Evolutionary conservation across 2,329 filamentous ascomycete species (phyloP), one percentile per base, ranked within the genome.

Genomic region (Kalaharituber pfeilii): DNA sequence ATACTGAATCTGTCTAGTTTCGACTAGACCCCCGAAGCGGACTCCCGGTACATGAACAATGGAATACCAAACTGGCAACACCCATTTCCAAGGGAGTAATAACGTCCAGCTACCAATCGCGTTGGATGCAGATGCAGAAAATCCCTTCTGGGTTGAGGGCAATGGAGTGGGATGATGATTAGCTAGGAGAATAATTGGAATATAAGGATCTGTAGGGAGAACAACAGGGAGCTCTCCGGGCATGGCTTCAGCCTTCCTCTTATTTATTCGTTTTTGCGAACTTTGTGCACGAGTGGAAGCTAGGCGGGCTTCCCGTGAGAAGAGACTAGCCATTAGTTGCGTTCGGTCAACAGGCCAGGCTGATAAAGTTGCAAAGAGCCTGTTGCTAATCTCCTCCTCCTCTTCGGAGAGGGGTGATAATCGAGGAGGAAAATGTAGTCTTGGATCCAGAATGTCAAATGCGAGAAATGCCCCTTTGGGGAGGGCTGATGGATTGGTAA

Each of bases 71-170:
- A 95, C 73, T 0, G 86, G 79, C 30, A 79, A 72, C 30, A 96
- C 82, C 62, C 85, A 94, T 65, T 85, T 87, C 86, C 89, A 95
- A 0, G 91, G 91, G 2, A 91, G 75, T 24, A 96, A 72, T 1
- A 96, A 66, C 0, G 81, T 91, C 86, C 87, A 96, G 0, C 75
- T 80, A 0, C 82, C 82, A 49, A 82, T 79, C 1, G 72, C 70
- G 49, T 74, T 75, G 9, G 67, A 70, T 33, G 69, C 69, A 1
- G 66, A 63, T 9, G 69, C 66, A 8, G 42, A 47, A 22, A 47
- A 47, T 24, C 13, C 25, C 5, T 9, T 47, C 18, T 25, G 13
- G n/a, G 18, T 15, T 18, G 42, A 22, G 13, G 24, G 42, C 3
- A 47, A 15, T 22, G 6, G 15, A 5, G 42, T 20, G 24, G 73